Evolutionary conservation across 1,284 basidiomycete genomes (phyloP).

Genomic region (Pholiota adiposa): DNA sequence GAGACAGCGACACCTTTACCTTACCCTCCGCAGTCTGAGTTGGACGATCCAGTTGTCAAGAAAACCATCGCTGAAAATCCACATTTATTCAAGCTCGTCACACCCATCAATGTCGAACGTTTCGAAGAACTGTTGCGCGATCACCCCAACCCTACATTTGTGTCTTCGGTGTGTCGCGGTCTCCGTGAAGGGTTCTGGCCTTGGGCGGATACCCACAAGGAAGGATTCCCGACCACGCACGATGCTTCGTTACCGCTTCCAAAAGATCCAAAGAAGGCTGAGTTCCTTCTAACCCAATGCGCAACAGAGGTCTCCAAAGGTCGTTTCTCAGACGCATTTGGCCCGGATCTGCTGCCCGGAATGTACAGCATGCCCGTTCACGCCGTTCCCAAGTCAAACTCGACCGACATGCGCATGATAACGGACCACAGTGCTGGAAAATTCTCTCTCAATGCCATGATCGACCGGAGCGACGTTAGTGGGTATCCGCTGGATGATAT

Average conservation of each 20-base stretch:
- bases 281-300: conserved; percentile 30
- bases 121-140: conserved; percentile 25
- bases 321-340: conserved; percentile 39
- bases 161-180: conserved; percentile 32
- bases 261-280: neutral
- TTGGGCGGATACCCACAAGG: conserved; percentile 27
- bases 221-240: conserved; percentile 6
- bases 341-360: conserved; percentile 35
- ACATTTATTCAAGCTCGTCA: conserved; percentile 35
- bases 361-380: conserved; percentile 32
- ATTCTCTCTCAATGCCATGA: conserved; percentile 33
- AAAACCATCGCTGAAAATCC: conserved; percentile 27
- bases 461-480: neutral
- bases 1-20: conserved; percentile 32
- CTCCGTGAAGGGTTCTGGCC: conserved; percentile 44
- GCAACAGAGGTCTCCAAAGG: conserved; percentile 31
- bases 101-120: conserved; percentile 37
- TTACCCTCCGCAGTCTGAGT: conserved; percentile 27
- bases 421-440: conserved; percentile 40
- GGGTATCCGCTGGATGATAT: conserved; percentile 17
- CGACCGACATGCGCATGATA: conserved; percentile 37
- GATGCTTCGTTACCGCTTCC: neutral
- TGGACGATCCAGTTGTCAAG: conserved; percentile 17
- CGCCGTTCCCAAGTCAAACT: conserved; percentile 40
- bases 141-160: conserved; percentile 38